Percentiles rank a stretch among this genome's conserved stretches.
phyloP scores from a whole-genome alignment of 768 basidiomycete species.

The Lentinula guzmanii region DNA sequence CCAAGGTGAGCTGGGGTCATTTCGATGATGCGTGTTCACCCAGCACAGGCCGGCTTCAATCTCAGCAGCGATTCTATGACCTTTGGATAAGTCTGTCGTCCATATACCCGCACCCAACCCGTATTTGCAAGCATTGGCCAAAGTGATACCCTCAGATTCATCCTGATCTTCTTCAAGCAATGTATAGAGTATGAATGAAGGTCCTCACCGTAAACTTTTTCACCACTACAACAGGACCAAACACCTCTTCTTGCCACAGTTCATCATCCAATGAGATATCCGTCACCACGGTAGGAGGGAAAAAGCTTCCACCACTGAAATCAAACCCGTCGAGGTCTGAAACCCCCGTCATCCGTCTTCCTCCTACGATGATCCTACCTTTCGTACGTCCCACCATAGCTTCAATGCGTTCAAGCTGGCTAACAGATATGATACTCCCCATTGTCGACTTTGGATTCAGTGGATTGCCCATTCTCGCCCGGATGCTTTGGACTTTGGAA shows the following conservation, averaged over 20 bases:
- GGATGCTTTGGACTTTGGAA: conserved; percentile 57
- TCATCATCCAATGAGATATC: conserved; percentile 52
- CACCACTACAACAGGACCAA: conserved; percentile 79
- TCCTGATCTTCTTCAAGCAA: conserved; percentile 18
- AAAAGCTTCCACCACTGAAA: conserved; percentile 69
- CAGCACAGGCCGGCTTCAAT: conserved; percentile 78
- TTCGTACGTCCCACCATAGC: conserved; percentile 40
- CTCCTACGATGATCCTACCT: conserved; percentile 56
- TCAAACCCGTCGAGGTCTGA: conserved; percentile 69
- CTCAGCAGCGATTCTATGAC: conserved; percentile 63
- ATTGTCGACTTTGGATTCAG: conserved; percentile 65
- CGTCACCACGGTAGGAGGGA: conserved; percentile 70
- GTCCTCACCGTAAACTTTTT: conserved; percentile 41
- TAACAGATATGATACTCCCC: conserved; percentile 72
- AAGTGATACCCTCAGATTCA: conserved; percentile 56
- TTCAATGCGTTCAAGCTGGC: conserved; percentile 62
- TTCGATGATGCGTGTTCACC: conserved; percentile 87
- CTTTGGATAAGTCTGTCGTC: conserved; percentile 69
- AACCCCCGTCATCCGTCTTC: conserved; percentile 52
- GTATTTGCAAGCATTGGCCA: conserved; percentile 76
- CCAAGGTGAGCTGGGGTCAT: conserved; percentile 89
- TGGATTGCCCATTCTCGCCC: conserved; percentile 70
- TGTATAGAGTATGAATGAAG: not conserved
- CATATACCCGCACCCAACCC: conserved; percentile 79
- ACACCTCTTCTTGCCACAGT: conserved; percentile 80